Base-by-base conservation (phyloP, 225 moss, liverwort and hornwort genomes). In the Asterella californica region DNA sequence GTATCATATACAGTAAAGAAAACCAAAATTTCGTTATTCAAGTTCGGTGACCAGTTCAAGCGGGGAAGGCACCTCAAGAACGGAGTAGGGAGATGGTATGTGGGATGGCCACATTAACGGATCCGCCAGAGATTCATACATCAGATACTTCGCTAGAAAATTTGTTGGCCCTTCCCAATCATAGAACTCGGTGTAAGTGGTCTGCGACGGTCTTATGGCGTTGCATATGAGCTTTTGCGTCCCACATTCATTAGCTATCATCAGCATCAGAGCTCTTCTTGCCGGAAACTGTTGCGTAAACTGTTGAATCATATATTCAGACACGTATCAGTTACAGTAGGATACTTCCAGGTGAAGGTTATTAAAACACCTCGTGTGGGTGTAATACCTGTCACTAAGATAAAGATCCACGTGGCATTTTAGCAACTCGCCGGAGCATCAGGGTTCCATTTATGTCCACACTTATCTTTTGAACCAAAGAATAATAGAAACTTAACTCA, bases 71-170 rank as follows among this genome's bases (percentile, higher is more conserved):
- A 92, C 92, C 85, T 91, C 79, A 10, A 94, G 81, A 18, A 91
- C 69, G 21, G 89, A 83, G 32, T 81, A 79, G 46, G 94, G 92
- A 0, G 92, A 92, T 15, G 92, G 91, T 30, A 92, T 27, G 72
- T 88, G 90, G 45, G 76, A 82, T 17, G 92, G 94, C 80, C 90
- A 94, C 55, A 71, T 33, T 0, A 83, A 70, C 0, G 90, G 90
- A 57, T 87, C 84, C 61, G 90, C 94, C 30, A 94, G 80, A 53
- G 89, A 88, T 75, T 94, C 92, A 21, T 91, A 92, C 63, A 86
- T 81, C 63, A 94, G 77, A 33, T 90, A 92, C 17, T 88, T 91
- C 0, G 85, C 69, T 10, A 92, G 79, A 68, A 94, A 94, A 9
- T 82, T 88, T 0, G 83, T 79, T 61, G 30, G 80, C 70, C 89